Percentiles rank a stretch among this genome's conserved stretches.
phyloP scores from a whole-genome alignment of 768 basidiomycete species.

The Peribolospora baueri region DNA sequence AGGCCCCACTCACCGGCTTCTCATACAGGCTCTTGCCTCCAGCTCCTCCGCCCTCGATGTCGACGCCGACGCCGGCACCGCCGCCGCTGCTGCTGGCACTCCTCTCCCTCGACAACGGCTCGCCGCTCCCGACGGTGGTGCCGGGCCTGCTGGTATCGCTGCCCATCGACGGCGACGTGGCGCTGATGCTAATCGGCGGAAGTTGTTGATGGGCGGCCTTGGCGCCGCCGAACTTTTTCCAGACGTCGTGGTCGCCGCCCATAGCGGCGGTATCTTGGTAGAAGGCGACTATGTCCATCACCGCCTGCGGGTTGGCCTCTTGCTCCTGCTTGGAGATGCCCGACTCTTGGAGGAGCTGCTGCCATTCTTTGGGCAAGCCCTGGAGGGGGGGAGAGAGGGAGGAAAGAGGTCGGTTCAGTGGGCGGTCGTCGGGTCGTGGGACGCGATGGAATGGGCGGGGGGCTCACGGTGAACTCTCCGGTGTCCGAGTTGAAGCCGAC shows the following conservation, averaged over 20 bases:
- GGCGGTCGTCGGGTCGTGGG: background rate
- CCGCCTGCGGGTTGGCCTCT: slow-evolving; percentile 90
- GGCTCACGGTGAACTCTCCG: slow-evolving; percentile 59
- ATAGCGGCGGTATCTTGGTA: slow-evolving; percentile 41
- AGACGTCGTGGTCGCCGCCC: slow-evolving; percentile 30
- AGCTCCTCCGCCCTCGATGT: background rate
- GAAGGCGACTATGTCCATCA: slow-evolving; percentile 97
- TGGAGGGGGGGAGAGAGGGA: background rate
- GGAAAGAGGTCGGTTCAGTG: too few relatives aligned
- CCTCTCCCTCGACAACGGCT: background rate
- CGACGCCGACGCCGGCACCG: background rate
- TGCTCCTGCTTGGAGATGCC: slow-evolving; percentile 86
- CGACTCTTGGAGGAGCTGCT: slow-evolving; percentile 68
- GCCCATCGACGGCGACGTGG: slow-evolving; percentile 25
- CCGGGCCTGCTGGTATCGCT: background rate
- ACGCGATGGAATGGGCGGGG: background rate
- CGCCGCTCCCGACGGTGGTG: slow-evolving; percentile 1
- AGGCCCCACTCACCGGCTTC: slow-evolving; percentile 6
- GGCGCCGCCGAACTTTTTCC: slow-evolving; percentile 36
- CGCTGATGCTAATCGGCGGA: slow-evolving; percentile 28
- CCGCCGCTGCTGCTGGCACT: background rate
- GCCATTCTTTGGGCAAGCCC: slow-evolving; percentile 96
- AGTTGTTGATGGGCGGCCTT: background rate
- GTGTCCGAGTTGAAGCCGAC: slow-evolving; percentile 98
- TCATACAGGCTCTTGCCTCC: background rate